Evolutionary conservation across 148 eudicot species (phyloP).

Genomic region (Vaccinium darrowii): DNA sequence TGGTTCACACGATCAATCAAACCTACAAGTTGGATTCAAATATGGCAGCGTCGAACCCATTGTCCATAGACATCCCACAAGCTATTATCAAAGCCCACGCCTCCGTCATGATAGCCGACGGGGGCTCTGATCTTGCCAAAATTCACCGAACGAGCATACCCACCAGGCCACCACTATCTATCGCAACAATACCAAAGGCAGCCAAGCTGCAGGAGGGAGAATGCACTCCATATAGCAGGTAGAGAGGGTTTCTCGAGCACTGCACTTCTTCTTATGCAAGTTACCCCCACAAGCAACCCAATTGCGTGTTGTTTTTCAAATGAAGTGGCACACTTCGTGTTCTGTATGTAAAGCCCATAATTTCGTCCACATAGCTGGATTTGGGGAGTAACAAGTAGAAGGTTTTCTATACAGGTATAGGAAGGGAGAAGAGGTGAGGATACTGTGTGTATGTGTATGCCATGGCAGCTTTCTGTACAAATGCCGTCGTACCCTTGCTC

Average conservation of each 20-base stretch:
- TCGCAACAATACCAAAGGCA: too few relatives aligned
- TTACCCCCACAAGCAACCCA: too few relatives aligned
- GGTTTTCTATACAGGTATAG: constrained; percentile 53
- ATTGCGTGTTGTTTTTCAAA: too few relatives aligned
- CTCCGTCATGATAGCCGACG: background rate
- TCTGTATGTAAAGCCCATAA: too few relatives aligned
- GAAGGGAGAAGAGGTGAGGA: constrained; percentile 55
- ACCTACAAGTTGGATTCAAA: background rate
- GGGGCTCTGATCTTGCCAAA: background rate
- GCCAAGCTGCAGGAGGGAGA: too few relatives aligned
- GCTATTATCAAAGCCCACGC: background rate
- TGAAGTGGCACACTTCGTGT: too few relatives aligned
- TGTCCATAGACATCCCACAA: background rate
- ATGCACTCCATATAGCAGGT: too few relatives aligned
- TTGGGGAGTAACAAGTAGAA: constrained; percentile 19
- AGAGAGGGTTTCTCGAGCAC: too few relatives aligned
- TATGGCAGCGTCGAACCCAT: background rate
- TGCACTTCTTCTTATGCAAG: too few relatives aligned
- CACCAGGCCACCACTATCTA: background rate
- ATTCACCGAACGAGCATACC: background rate
- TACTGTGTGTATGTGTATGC: constrained; percentile 49
- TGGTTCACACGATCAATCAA: background rate
- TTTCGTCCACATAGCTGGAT: too few relatives aligned
- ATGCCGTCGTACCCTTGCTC: too few relatives aligned
- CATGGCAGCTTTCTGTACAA: constrained; percentile 46